These are phyloP conservation scores for Scheffersomyces quercinus DNA, from an alignment of 1,139 yeast genomes.

Conservation along the genomic window DNA sequence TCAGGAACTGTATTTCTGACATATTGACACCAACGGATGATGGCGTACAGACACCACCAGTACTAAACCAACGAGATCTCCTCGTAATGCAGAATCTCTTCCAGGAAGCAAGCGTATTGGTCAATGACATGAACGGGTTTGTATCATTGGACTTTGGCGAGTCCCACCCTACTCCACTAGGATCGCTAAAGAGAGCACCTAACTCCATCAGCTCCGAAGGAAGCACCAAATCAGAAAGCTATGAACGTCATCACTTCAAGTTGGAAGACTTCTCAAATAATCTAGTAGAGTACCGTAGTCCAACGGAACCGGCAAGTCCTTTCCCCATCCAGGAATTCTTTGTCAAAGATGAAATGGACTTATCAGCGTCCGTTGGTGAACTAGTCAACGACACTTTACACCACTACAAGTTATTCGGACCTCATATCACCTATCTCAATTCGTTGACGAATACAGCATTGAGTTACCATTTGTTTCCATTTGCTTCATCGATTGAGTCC, in stretches of 20 bases:
- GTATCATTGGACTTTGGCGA: slow-evolving; percentile 23
- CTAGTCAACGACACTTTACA: slow-evolving; percentile 26
- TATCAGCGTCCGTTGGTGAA: slow-evolving; percentile 16
- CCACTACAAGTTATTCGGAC: slow-evolving; percentile 25
- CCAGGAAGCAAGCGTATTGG: slow-evolving; percentile 52
- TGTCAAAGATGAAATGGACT: slow-evolving; percentile 4
- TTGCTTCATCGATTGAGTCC: slow-evolving; percentile 35
- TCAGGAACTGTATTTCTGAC: slow-evolving; percentile 31
- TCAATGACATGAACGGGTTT: slow-evolving; percentile 49
- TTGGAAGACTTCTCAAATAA: slow-evolving; percentile 9
- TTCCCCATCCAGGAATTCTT: background rate
- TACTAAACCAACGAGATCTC: slow-evolving; percentile 3
- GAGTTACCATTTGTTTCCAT: slow-evolving; percentile 37
- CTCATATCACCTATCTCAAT: slow-evolving; percentile 34
- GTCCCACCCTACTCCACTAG: background rate
- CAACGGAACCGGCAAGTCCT: background rate
- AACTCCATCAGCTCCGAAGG: background rate
- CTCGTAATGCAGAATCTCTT: slow-evolving; percentile 30
- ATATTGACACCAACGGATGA: slow-evolving; percentile 21
- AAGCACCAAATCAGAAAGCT: slow-evolving; percentile 6
- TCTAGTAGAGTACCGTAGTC: background rate
- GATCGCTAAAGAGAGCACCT: slow-evolving; percentile 5
- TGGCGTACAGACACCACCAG: slow-evolving; percentile 3
- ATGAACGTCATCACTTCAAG: slow-evolving; percentile 7
- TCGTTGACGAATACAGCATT: slow-evolving; percentile 29